Evolutionary conservation across 768 basidiomycete species (phyloP).

Genomic region (Multifurca ochricompacta): DNA sequence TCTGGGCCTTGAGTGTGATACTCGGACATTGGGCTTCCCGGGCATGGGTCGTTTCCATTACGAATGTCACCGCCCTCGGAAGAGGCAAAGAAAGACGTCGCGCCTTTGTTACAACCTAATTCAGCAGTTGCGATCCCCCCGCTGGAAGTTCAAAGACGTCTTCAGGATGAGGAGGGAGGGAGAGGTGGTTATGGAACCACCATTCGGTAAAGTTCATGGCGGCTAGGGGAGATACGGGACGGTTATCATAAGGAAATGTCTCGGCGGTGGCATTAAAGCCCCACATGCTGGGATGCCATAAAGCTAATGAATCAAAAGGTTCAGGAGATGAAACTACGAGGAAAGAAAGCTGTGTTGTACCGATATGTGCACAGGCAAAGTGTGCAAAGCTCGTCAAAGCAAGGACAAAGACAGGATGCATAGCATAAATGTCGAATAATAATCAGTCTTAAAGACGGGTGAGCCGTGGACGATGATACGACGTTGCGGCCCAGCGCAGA

Average conservation of each 20-base stretch:
- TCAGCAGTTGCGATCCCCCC: slow-evolving; percentile 47
- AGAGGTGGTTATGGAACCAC: slow-evolving; percentile 61
- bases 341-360: not conserved
- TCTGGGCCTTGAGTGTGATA: slow-evolving; percentile 50
- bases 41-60: slow-evolving; percentile 46
- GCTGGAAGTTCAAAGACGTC: slow-evolving; percentile 57
- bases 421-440: not conserved
- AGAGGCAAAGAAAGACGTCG: slow-evolving; percentile 48
- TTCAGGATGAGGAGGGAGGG: slow-evolving; percentile 44
- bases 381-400: not conserved
- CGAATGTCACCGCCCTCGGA: slow-evolving; percentile 48
- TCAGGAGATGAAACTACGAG: not conserved
- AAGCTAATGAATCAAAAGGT: slow-evolving; percentile 28
- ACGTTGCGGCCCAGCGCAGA: not conserved
- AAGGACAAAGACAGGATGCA: not conserved
- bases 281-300: slow-evolving; percentile 53
- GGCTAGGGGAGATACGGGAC: slow-evolving; percentile 41
- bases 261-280: slow-evolving; percentile 59
- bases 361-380: not conserved
- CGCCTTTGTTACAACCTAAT: slow-evolving; percentile 52
- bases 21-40: slow-evolving; percentile 33
- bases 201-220: slow-evolving; percentile 36
- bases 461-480: not conserved
- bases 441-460: not conserved
- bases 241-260: slow-evolving; percentile 54